Evolutionary conservation across 2,329 filamentous ascomycete genomes (phyloP).

Genomic region (Lasiodiplodia citricola): DNA sequence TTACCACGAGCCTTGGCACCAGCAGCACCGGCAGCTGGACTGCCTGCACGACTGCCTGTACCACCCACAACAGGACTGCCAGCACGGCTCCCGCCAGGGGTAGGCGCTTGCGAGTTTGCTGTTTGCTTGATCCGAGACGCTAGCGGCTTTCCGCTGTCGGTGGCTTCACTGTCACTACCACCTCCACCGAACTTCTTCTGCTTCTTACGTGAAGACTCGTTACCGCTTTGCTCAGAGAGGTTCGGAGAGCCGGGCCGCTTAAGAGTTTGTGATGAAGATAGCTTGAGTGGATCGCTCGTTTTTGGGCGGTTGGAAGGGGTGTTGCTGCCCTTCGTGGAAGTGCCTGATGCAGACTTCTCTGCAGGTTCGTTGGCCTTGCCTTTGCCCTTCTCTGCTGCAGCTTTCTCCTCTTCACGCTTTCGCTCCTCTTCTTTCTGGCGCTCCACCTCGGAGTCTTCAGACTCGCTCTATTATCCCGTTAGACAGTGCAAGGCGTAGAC

Average conservation of each 20-base stretch:
- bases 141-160: slow-evolving; percentile 38
- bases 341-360: slow-evolving; percentile 54
- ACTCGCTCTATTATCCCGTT: slow-evolving; percentile 53
- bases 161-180: slow-evolving; percentile 13
- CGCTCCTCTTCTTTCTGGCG: slow-evolving; percentile 63
- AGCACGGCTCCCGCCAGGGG: slow-evolving; percentile 64
- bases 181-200: slow-evolving; percentile 47
- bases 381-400: slow-evolving; percentile 54
- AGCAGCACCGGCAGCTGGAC: slow-evolving; percentile 30
- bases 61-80: slow-evolving; percentile 45
- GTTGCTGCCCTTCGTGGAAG: slow-evolving; percentile 72
- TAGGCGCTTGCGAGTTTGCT: slow-evolving; percentile 42
- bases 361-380: slow-evolving; percentile 45
- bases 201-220: slow-evolving; percentile 84
- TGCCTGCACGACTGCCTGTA: slow-evolving; percentile 39
- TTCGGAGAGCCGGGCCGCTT: slow-evolving; percentile 89
- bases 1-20: slow-evolving; percentile 27
- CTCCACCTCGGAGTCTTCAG: slow-evolving; percentile 69
- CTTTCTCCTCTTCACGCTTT: slow-evolving; percentile 58
- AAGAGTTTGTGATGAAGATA: slow-evolving; percentile 51
- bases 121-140: slow-evolving; percentile 64
- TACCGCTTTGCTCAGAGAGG: slow-evolving; percentile 87
- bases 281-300: slow-evolving; percentile 55
- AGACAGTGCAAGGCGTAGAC: slow-evolving; percentile 27
- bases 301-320: slow-evolving; percentile 65